A percentile compares a stretch with the other conserved stretches of the same genome.
Evolutionary conservation across 345 rosid species (phyloP).

Genomic region (Salix udensis): DNA sequence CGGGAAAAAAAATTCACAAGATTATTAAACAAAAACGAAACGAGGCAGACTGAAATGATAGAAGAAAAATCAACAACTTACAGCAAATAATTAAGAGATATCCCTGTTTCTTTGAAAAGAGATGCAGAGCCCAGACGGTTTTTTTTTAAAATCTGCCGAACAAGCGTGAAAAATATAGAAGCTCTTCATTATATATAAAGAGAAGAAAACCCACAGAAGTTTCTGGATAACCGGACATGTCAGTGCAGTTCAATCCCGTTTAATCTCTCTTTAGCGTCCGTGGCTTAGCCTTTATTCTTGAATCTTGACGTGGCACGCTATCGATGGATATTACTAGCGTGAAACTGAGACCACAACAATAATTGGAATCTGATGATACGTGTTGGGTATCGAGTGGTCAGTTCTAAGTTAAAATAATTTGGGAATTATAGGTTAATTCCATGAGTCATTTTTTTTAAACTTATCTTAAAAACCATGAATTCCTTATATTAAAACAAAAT

Average conservation of each 20-base stretch:
- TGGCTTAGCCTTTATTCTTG: no score
- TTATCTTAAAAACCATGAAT: no score
- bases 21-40: neutral
- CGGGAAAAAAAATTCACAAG: neutral
- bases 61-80: neutral
- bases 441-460: no score
- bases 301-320: neutral
- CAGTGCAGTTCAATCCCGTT: slow-evolving; percentile 16
- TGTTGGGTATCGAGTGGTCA: neutral
- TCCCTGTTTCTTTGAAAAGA: neutral
- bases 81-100: neutral
- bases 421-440: neutral
- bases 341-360: neutral
- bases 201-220: slow-evolving; percentile 41
- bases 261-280: slow-evolving; percentile 2
- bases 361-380: neutral
- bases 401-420: neutral
- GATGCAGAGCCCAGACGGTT: neutral
- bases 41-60: neutral
- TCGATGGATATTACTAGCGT: neutral
- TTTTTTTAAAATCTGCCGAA: no score
- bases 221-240: slow-evolving; percentile 60
- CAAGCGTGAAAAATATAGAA: neutral
- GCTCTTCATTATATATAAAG: neutral
- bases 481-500: no score